These are phyloP conservation scores for Aspergillus pseudotamarii DNA, from an alignment of 2,329 filamentous ascomycete genomes.

Conservation along the genomic window DNA sequence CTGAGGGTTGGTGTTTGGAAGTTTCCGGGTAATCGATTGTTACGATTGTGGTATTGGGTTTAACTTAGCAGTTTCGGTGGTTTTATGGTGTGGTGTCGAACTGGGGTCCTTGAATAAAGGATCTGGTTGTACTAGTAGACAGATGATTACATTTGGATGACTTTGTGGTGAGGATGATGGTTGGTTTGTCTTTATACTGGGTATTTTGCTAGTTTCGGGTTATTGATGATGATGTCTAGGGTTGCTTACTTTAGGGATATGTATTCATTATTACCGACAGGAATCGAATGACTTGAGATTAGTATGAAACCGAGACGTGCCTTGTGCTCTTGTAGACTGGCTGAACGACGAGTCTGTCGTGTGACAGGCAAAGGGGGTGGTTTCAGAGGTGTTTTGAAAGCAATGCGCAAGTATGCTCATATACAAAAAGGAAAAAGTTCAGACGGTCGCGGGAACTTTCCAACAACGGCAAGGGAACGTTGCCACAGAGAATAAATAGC, in stretches of 20 bases:
- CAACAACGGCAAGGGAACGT: no score
- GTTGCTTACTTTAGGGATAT: no score
- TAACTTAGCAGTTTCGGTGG: not conserved
- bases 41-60: not conserved
- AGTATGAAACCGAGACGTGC: no score
- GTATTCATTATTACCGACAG: no score
- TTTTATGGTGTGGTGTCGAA: not conserved
- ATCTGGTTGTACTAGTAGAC: not conserved
- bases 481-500: no score
- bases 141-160: not conserved
- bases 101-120: not conserved
- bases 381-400: no score
- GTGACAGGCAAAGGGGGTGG: not conserved
- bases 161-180: not conserved
- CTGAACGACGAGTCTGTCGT: not conserved
- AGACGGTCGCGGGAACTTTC: no score
- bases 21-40: not conserved
- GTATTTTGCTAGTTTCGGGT: not conserved
- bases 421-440: no score
- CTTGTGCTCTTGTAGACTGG: no score
- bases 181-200: not conserved
- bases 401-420: no score
- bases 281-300: no score
- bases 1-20: no score
- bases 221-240: not conserved